Evolutionary conservation across 176 grass and related monocot genomes (phyloP), one percentile per base, ranked within the genome.

Genomic region (Paspalum notatum): DNA sequence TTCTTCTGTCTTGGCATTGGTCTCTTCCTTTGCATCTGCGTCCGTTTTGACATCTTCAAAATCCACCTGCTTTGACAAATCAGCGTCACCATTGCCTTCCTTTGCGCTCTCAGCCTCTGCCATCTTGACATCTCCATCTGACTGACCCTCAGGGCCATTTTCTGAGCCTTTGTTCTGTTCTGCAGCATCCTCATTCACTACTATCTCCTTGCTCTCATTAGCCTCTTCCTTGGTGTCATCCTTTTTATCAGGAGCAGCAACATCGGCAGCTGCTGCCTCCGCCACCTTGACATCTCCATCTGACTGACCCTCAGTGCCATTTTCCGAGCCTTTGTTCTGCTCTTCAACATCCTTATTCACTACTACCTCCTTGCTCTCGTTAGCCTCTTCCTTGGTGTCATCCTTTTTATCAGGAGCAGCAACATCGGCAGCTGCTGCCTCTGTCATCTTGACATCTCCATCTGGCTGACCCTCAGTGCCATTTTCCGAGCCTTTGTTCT

Each of bases 401-500:
- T 66, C 68, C 56, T 74, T 67, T 14, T 72, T 81, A 43, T 44
- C 62, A 69, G 80, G 68, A 78, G 75, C 60, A 82, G 63, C 66
- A 32, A 51, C 68, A 21, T 67, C 69, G 12, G 21, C 59, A 13
- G 68, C 51, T 55, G 32, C 32, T 32, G 32, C 32, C 32, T 32
- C 32, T 32, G 32, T 3, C 32, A 80, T 85, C 66, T 92, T 72
- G 62, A 77, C 38, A 90, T 82, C 87, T 16, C 32, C 68, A 75
- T 45, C 68, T n/a, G 71, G 69, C n/a, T 24, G 50, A 66, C 12
- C 80, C 50, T 72, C 25, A 0, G 51, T 54, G 43, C 50, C 86
- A 59, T 94, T 94, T 76, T 72, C 81, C 4, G 66, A 80, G 45
- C 50, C 45, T 57, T 82, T 72, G 46, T 72, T 82, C 63, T 72